These are phyloP conservation scores for Xylaria sp. DNA, from an alignment of 2,329 filamentous ascomycete species.

Conservation along the genomic window DNA sequence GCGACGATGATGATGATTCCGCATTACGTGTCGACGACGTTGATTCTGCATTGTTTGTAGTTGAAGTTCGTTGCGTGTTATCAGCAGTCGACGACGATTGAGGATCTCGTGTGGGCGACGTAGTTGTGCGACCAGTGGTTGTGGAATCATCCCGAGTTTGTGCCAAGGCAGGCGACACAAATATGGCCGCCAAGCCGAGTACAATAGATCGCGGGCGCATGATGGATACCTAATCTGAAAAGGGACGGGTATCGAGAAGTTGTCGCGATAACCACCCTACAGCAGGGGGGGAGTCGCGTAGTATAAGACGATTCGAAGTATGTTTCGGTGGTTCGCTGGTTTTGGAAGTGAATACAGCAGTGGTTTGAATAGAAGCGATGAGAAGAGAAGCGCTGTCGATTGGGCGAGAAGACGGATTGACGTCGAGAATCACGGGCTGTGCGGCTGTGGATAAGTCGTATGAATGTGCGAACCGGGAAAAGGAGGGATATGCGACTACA, in stretches of 20 bases:
- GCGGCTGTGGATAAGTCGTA: background rate
- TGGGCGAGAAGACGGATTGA: background rate
- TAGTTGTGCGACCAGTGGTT: constrained; percentile 5
- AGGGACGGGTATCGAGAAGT: constrained; percentile 13
- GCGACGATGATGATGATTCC: constrained; percentile 1
- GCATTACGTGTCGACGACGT: background rate
- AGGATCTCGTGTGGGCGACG: constrained; percentile 1
- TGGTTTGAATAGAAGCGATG: background rate
- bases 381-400: background rate
- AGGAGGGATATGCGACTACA: background rate
- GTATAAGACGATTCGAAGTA: background rate
- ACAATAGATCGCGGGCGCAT: constrained; percentile 38
- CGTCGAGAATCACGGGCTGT: constrained; percentile 1
- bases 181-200: constrained; percentile 30
- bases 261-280: background rate
- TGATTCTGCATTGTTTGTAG: background rate
- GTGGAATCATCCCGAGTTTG: constrained; percentile 25
- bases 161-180: constrained; percentile 34
- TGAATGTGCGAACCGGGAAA: background rate
- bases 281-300: background rate
- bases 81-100: constrained; percentile 9
- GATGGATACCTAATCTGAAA: constrained; percentile 21
- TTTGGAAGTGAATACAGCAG: background rate
- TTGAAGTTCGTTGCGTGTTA: background rate
- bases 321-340: background rate